These are phyloP conservation scores for Trichosporon sp. DNA, from an alignment of 1,284 basidiomycete species.

Conservation along the genomic window DNA sequence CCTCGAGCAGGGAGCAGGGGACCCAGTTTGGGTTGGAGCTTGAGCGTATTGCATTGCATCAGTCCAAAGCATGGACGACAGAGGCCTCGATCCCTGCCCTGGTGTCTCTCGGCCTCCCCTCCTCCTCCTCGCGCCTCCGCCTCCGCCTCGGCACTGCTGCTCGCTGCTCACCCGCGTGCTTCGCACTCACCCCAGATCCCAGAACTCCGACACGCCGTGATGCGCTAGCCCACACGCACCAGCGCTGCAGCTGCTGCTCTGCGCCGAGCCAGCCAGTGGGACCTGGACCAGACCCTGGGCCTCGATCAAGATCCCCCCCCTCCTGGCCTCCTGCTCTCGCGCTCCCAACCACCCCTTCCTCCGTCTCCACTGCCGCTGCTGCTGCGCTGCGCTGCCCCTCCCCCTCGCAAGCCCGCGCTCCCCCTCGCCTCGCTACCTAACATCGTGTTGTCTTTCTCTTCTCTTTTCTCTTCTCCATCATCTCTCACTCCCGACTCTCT, in stretches of 20 bases:
- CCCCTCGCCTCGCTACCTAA: not conserved
- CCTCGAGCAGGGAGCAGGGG: not conserved
- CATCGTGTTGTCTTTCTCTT: not conserved
- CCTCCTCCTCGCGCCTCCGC: too few relatives aligned
- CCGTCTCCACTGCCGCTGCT: not conserved
- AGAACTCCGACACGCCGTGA: not conserved
- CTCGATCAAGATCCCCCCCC: not conserved
- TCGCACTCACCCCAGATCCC: not conserved
- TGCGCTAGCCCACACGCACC: not conserved
- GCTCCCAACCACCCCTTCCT: not conserved
- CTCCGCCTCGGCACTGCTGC: not conserved
- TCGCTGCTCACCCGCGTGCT: not conserved
- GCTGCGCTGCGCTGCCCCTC: not conserved
- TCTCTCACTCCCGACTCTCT: not conserved
- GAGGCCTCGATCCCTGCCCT: not conserved
- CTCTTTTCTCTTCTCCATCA: not conserved
- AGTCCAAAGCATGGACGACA: not conserved
- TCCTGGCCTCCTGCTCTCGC: not conserved
- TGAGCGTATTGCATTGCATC: slow-evolving; percentile 4
- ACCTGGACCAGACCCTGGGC: not conserved
- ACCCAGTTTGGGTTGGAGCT: slow-evolving; percentile 1
- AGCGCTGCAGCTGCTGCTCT: not conserved
- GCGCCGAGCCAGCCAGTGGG: not conserved
- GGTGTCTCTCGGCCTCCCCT: too few relatives aligned
- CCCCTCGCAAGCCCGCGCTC: too few relatives aligned